Conservation (phyloP, 345 rosid genomes). For the Noccaea caerulescens region DNA sequence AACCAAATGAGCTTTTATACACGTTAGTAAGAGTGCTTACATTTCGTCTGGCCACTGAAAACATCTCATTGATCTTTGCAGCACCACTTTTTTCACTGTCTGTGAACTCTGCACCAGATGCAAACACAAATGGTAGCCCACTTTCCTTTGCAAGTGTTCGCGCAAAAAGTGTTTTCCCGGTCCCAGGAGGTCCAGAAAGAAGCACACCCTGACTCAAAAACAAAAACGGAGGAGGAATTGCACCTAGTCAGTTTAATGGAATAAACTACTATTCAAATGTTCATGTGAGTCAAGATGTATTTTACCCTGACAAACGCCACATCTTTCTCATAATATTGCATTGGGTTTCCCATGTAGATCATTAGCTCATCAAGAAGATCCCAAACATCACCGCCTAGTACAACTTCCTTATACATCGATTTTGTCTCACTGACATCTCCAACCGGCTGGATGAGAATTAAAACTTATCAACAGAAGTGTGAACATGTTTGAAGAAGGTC, state of each 20-base stretch:
- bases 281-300: constrained; percentile 21
- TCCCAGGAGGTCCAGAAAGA: constrained; percentile 98
- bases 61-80: constrained; percentile 91
- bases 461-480: constrained; percentile 22
- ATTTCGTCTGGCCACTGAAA: constrained; percentile 87
- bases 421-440: constrained; percentile 87
- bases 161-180: constrained; percentile 97
- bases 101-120: constrained; percentile 96
- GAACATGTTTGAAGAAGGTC: constrained; percentile 33
- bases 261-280: constrained; percentile 8
- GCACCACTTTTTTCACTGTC: constrained; percentile 94
- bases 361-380: constrained; percentile 96
- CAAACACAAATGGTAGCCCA: constrained; percentile 94
- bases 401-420: constrained; percentile 91
- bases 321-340: constrained; percentile 84
- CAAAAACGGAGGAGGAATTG: constrained; percentile 4
- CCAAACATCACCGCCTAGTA: constrained; percentile 98
- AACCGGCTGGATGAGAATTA: constrained; percentile 70
- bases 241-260: constrained; percentile 22
- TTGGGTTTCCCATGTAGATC: constrained; percentile 93
- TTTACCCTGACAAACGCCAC: constrained; percentile 94
- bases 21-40: constrained; percentile 51
- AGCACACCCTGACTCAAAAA: constrained; percentile 79
- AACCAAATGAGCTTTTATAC: constrained; percentile 22
- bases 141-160: constrained; percentile 94